These are phyloP conservation scores for Stentor coeruleus DNA, from an alignment of 73 alveolate species.

Conservation along the genomic window DNA sequence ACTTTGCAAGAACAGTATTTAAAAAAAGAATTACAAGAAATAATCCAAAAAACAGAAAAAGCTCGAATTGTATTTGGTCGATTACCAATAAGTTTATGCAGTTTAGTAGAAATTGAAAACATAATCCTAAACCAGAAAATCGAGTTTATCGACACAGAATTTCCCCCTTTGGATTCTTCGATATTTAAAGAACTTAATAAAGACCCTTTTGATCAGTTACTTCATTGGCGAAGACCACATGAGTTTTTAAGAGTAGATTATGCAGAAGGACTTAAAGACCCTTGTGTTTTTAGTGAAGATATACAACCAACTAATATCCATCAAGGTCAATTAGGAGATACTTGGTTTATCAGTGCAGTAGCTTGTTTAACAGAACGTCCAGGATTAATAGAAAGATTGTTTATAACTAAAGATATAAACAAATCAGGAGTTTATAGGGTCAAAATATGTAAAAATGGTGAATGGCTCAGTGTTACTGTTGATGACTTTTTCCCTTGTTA, in stretches of 20 bases:
- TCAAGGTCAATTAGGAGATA: not conserved
- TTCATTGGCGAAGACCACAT: not conserved
- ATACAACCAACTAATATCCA: not conserved
- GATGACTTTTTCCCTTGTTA: not conserved
- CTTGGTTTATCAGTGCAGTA: not conserved
- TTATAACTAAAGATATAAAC: not conserved
- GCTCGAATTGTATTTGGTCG: not conserved
- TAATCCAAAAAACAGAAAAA: not conserved
- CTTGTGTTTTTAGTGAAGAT: conserved; percentile 44
- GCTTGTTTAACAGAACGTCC: not conserved
- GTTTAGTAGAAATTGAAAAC: not conserved
- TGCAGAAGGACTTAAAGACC: not conserved
- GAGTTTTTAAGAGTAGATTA: not conserved
- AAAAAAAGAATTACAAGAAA: not conserved
- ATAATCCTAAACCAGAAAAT: too few species aligned
- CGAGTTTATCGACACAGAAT: not conserved
- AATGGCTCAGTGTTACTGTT: not conserved
- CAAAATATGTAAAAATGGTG: not conserved
- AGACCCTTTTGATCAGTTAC: not conserved
- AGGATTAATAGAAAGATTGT: not conserved
- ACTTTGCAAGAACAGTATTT: not conserved
- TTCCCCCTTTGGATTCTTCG: not conserved
- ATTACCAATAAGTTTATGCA: not conserved
- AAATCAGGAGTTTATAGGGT: not conserved
- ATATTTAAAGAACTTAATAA: not conserved